Percentiles rank a stretch among this genome's conserved stretches.
phyloP scores from a whole-genome alignment of 768 basidiomycete species.

The Cubamyces sp. region DNA sequence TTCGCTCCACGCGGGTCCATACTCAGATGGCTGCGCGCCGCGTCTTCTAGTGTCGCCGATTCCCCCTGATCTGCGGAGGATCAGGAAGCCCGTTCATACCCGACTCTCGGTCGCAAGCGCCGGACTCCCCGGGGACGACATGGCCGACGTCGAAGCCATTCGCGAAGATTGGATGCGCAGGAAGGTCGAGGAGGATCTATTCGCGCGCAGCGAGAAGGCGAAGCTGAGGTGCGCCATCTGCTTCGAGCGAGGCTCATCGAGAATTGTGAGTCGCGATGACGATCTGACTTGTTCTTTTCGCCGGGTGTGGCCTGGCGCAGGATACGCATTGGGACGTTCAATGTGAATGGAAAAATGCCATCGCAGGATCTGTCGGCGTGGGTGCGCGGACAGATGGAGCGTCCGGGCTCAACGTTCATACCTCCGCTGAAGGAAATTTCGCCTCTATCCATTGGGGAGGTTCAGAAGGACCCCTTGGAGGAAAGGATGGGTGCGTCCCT shows the following conservation, averaged over 20 bases:
- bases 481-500: slow-evolving; percentile 6
- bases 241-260: neutral
- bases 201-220: slow-evolving; percentile 9
- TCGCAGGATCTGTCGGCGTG: slow-evolving; percentile 73
- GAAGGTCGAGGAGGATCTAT: slow-evolving; percentile 41
- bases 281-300: slow-evolving; percentile 4
- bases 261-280: neutral
- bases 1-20: neutral
- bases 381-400: slow-evolving; percentile 44
- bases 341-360: slow-evolving; percentile 79
- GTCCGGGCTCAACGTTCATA: slow-evolving; percentile 19
- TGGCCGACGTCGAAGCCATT: slow-evolving; percentile 57
- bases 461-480: slow-evolving; percentile 9
- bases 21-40: no score
- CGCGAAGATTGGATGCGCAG: slow-evolving; percentile 67
- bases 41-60: slow-evolving; percentile 41
- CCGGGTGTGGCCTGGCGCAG: slow-evolving; percentile 38
- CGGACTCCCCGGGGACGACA: slow-evolving; percentile 65
- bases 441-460: slow-evolving; percentile 30
- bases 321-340: slow-evolving; percentile 79
- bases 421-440: slow-evolving; percentile 33
- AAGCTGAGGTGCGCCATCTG: slow-evolving; percentile 21
- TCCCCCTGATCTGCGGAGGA: slow-evolving; percentile 60
- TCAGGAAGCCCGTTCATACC: slow-evolving; percentile 49
- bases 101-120: slow-evolving; percentile 65